These are phyloP conservation scores for Gossypium schwendimanii DNA, from an alignment of 441 rosid genomes.

Conservation along the genomic window DNA sequence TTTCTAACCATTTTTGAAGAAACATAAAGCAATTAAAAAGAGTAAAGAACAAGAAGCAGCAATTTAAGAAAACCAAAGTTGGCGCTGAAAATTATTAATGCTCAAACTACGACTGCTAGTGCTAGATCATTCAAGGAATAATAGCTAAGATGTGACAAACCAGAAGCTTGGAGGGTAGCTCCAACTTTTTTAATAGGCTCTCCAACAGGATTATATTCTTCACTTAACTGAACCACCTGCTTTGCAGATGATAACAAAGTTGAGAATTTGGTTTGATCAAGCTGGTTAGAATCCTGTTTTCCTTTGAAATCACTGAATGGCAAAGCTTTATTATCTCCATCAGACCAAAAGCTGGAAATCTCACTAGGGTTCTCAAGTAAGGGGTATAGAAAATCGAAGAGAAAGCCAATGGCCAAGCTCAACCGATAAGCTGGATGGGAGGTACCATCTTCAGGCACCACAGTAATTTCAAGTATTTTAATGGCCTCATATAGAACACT, in stretches of 20 bases:
- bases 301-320: slow-evolving; percentile 9
- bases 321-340: slow-evolving; percentile 11
- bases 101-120: too few species aligned
- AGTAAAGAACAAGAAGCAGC: too few species aligned
- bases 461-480: slow-evolving; percentile 39
- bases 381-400: slow-evolving; percentile 54
- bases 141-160: slow-evolving; percentile 32
- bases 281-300: slow-evolving; percentile 18
- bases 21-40: too few species aligned
- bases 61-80: too few species aligned
- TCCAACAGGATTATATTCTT: slow-evolving; percentile 66
- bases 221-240: slow-evolving; percentile 45
- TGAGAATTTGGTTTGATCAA: slow-evolving; percentile 18
- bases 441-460: slow-evolving; percentile 51
- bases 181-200: slow-evolving; percentile 55
- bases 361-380: slow-evolving; percentile 23
- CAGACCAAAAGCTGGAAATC: slow-evolving; percentile 5
- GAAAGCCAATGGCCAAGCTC: slow-evolving; percentile 73
- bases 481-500: slow-evolving; percentile 53
- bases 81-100: too few species aligned
- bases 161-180: slow-evolving; percentile 84
- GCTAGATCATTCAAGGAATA: background rate
- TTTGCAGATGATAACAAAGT: slow-evolving; percentile 57
- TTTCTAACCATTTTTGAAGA: too few species aligned
- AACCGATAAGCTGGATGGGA: slow-evolving; percentile 46